Evolutionary conservation across 2,329 filamentous ascomycete species (phyloP).

Genomic region (Periconia macrospinosa): DNA sequence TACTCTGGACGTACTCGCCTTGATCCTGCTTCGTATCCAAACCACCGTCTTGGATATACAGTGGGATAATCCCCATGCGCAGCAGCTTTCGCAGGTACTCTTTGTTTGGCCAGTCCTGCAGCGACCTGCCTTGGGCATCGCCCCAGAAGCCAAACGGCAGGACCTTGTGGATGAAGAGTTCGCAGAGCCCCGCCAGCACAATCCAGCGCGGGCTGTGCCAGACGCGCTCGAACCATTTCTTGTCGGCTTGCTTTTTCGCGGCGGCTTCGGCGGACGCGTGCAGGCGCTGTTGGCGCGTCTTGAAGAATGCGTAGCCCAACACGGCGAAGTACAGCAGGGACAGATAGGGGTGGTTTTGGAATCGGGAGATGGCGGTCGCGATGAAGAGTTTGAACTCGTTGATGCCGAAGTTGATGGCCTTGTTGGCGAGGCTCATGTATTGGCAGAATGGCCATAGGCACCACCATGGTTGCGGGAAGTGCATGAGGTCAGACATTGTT

Average conservation of each 20-base stretch:
- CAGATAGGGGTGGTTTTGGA: too few species aligned
- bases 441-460: too few species aligned
- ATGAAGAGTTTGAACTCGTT: too few species aligned
- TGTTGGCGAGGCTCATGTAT: too few species aligned
- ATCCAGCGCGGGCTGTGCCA: neutral
- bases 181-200: constrained; percentile 6
- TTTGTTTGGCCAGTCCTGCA: constrained; percentile 1
- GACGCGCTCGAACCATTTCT: neutral
- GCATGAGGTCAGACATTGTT: too few species aligned
- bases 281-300: too few species aligned
- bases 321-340: too few species aligned
- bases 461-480: too few species aligned
- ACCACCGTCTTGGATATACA: constrained; percentile 16
- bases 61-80: constrained; percentile 15
- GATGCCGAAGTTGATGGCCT: too few species aligned
- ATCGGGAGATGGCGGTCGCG: too few species aligned
- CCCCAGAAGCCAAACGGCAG: constrained; percentile 9
- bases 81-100: constrained; percentile 8
- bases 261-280: too few species aligned
- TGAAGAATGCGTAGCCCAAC: too few species aligned
- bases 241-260: neutral
- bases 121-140: neutral
- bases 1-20: constrained; percentile 8
- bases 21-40: neutral
- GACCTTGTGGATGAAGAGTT: constrained; percentile 1